Evolutionary conservation across 257 asterid species (phyloP).

Genomic region (Paulownia fortunei): DNA sequence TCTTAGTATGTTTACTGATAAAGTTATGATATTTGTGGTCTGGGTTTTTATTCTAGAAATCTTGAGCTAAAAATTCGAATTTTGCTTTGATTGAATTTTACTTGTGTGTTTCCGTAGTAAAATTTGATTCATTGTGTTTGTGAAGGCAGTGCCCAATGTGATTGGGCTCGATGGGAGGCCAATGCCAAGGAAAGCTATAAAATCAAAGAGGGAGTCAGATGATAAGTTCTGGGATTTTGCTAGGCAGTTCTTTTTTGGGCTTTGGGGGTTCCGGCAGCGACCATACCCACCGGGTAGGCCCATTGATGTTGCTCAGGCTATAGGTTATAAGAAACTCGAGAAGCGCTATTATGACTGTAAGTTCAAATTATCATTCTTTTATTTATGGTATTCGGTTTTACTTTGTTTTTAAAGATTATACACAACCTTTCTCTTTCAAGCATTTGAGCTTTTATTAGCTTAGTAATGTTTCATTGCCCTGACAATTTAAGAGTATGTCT

Average conservation of each 20-base stretch:
- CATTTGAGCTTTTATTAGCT: not conserved
- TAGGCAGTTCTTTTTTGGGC: slow-evolving; percentile 94
- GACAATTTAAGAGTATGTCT: not conserved
- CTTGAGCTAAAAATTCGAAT: not conserved
- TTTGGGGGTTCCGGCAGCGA: slow-evolving; percentile 96
- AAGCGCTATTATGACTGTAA: slow-evolving; percentile 87
- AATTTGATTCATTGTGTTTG: slow-evolving; percentile 33
- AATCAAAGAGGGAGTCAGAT: slow-evolving; percentile 60
- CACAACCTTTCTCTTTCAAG: not conserved
- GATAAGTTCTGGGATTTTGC: slow-evolving; percentile 98
- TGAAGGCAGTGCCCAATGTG: slow-evolving; percentile 91
- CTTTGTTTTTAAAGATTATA: not conserved
- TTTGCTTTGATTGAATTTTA: slow-evolving; percentile 10
- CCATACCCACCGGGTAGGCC: slow-evolving; percentile 97
- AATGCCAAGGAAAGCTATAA: slow-evolving; percentile 94
- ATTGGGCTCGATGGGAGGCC: slow-evolving; percentile 96
- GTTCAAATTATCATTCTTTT: slow-evolving; percentile 29
- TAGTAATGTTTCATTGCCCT: not conserved
- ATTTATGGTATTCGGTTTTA: not conserved
- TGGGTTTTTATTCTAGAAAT: slow-evolving; percentile 6
- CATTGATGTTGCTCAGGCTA: slow-evolving; percentile 93
- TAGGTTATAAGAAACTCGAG: slow-evolving; percentile 89
- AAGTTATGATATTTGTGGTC: slow-evolving; percentile 11
- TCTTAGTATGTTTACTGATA: not conserved
- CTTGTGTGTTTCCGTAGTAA: slow-evolving; percentile 12